Percentiles rank a stretch among this genome's conserved stretches.
Conservation (phyloP, 2,329 filamentous ascomycete genomes). For the Juglanconis juglandina region DNA sequence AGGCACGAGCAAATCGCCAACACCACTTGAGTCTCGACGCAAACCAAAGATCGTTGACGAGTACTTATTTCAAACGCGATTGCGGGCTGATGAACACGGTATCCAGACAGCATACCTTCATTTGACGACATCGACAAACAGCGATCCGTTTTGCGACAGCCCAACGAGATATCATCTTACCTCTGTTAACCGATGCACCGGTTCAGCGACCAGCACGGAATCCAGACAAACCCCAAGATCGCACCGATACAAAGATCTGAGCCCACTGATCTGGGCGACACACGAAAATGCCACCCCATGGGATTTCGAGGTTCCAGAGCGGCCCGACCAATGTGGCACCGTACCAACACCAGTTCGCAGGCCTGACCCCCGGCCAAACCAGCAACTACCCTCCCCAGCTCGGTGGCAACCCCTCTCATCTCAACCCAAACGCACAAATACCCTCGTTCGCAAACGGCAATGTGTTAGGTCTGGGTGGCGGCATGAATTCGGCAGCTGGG, state of each 20-base stretch:
- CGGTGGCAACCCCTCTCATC: conserved; percentile 67
- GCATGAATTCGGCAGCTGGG: conserved; percentile 41
- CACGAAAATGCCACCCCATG: conserved; percentile 39
- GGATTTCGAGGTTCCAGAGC: conserved; percentile 42
- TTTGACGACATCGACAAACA: neutral
- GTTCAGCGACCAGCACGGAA: conserved; percentile 10
- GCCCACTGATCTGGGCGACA: conserved; percentile 17
- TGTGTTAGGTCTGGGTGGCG: conserved; percentile 55
- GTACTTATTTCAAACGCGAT: too few relatives aligned
- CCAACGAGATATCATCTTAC: conserved; percentile 4
- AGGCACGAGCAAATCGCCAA: too few relatives aligned
- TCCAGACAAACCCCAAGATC: conserved; percentile 18
- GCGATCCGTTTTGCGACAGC: neutral
- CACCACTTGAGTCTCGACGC: too few relatives aligned
- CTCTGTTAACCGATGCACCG: conserved; percentile 15
- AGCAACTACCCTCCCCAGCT: conserved; percentile 49
- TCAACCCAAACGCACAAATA: conserved; percentile 63
- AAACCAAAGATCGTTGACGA: too few relatives aligned
- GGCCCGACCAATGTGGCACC: conserved; percentile 43
- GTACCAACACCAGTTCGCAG: conserved; percentile 52
- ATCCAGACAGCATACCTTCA: neutral
- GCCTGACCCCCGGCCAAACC: conserved; percentile 48
- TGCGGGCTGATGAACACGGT: too few relatives aligned
- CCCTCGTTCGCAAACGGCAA: conserved; percentile 63
- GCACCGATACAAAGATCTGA: conserved; percentile 10